Evolutionary conservation across 345 rosid genomes (phyloP).

Genomic region (Capsella bursapastoris): DNA sequence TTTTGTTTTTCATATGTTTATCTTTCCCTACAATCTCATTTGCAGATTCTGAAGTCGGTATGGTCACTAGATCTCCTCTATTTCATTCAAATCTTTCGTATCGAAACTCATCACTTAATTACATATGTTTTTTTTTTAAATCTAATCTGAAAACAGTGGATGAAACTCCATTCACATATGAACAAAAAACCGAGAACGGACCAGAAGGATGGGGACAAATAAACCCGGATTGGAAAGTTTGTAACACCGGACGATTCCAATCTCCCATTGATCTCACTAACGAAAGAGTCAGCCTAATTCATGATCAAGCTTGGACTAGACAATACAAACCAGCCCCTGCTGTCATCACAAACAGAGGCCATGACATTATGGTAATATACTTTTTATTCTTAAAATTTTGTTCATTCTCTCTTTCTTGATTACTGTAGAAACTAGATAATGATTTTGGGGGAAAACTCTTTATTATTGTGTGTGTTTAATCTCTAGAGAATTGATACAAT

Average conservation of each 20-base stretch:
- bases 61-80: neutral
- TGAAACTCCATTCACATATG: constrained; percentile 53
- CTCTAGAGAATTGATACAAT: too few species aligned
- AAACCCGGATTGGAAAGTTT: constrained; percentile 56
- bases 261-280: constrained; percentile 67
- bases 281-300: constrained; percentile 37
- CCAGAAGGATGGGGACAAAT: constrained; percentile 59
- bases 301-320: constrained; percentile 47
- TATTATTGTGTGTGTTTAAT: too few species aligned
- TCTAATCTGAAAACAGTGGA: constrained; percentile 40
- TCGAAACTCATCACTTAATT: neutral
- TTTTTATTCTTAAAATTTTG: neutral
- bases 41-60: constrained; percentile 39
- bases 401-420: neutral
- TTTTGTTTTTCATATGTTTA: constrained; percentile 1
- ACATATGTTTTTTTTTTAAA: neutral
- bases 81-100: neutral
- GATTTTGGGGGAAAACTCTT: too few species aligned
- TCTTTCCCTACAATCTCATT: constrained; percentile 2
- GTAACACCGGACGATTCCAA: constrained; percentile 60
- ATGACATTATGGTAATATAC: constrained; percentile 58
- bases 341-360: constrained; percentile 61
- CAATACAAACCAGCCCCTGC: constrained; percentile 68
- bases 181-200: constrained; percentile 48
- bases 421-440: neutral